Evolutionary conservation across 345 rosid species (phyloP).

Genomic region (Carallia brachiata): DNA sequence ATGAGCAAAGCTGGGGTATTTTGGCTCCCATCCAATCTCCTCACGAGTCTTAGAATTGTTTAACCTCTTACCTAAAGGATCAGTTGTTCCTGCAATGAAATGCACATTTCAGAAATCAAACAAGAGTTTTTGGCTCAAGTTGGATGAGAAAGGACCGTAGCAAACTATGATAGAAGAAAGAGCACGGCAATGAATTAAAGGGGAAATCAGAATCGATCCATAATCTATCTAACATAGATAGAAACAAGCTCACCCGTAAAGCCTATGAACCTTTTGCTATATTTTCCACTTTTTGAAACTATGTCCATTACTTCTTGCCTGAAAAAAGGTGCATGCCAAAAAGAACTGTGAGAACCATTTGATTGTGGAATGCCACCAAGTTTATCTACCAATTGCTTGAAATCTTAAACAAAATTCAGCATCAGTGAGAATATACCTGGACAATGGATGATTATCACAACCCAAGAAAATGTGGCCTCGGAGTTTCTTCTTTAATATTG

Average conservation of each 20-base stretch:
- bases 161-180: neutral
- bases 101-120: neutral
- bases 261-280: slow-evolving; percentile 57
- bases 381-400: neutral
- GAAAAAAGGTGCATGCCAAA: slow-evolving; percentile 3
- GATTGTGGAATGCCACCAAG: neutral
- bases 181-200: neutral
- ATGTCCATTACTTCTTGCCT: slow-evolving; percentile 95
- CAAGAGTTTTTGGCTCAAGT: neutral
- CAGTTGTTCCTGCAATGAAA: slow-evolving; percentile 63
- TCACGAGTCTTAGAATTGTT: slow-evolving; percentile 71
- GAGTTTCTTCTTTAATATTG: slow-evolving; percentile 74
- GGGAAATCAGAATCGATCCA: too few species aligned
- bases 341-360: too few species aligned
- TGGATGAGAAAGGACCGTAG: neutral
- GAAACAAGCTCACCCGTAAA: slow-evolving; percentile 60
- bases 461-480: slow-evolving; percentile 76
- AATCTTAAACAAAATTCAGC: neutral
- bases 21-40: slow-evolving; percentile 89
- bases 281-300: slow-evolving; percentile 73
- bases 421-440: slow-evolving; percentile 48
- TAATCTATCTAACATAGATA: neutral
- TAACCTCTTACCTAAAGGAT: slow-evolving; percentile 80
- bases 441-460: slow-evolving; percentile 91
- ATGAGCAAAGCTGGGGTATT: slow-evolving; percentile 73